Evolutionary conservation across 371 early-diverging fungal genomes (phyloP).

Genomic region (Phascolomyces articulosus): DNA sequence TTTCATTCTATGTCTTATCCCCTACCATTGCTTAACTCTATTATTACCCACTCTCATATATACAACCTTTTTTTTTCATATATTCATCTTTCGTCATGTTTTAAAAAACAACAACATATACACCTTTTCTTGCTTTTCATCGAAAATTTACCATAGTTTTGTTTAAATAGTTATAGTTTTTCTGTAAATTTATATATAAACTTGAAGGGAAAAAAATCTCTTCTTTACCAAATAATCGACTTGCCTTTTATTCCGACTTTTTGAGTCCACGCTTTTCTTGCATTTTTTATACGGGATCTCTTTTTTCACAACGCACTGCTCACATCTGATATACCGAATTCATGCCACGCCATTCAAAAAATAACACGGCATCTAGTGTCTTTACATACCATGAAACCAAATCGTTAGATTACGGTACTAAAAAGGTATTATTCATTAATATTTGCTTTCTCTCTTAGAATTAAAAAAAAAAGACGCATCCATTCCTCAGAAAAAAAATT

Average conservation of each 20-base stretch:
- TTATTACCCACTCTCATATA: not conserved
- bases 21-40: not conserved
- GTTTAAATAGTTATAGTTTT: too few species aligned
- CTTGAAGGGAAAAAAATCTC: too few species aligned
- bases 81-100: not conserved
- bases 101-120: not conserved
- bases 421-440: conserved; percentile 55
- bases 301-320: too few species aligned
- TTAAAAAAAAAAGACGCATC: too few species aligned
- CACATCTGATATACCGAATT: not conserved
- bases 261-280: too few species aligned
- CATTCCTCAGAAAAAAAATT: too few species aligned
- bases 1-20: not conserved
- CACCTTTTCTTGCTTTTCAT: too few species aligned
- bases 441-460: not conserved
- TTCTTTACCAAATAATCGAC: too few species aligned
- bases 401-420: conserved; percentile 90
- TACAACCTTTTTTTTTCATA: not conserved
- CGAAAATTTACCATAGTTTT: too few species aligned
- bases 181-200: too few species aligned
- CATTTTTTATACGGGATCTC: too few species aligned
- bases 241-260: too few species aligned
- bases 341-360: conserved; percentile 95
- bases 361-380: conserved; percentile 93
- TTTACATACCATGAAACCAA: conserved; percentile 93